These are phyloP conservation scores for Fomitopsis palustris DNA, from an alignment of 1,284 basidiomycete species.

Conservation along the genomic window DNA sequence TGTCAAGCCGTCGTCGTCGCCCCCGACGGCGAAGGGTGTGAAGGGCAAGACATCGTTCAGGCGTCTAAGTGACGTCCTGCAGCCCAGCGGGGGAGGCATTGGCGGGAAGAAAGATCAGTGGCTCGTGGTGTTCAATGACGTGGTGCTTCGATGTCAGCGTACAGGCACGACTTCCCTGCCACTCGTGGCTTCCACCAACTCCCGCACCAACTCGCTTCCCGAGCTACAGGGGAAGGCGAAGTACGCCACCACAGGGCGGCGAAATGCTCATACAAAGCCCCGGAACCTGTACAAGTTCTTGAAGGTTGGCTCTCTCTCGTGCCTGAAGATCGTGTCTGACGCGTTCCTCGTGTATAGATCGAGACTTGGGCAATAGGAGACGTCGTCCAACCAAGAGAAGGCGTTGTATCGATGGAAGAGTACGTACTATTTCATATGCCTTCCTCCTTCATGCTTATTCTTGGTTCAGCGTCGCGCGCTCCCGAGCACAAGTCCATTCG, in stretches of 20 bases:
- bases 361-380: constrained; percentile 87
- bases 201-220: constrained; percentile 69
- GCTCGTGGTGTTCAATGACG: constrained; percentile 95
- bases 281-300: constrained; percentile 89
- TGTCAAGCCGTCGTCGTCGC: constrained; percentile 46
- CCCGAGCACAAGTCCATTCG: constrained; percentile 56
- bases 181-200: constrained; percentile 68
- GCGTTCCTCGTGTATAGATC: constrained; percentile 45
- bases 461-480: constrained; percentile 59
- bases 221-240: constrained; percentile 79
- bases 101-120: constrained; percentile 86
- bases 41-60: constrained; percentile 82
- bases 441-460: constrained; percentile 9
- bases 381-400: constrained; percentile 65
- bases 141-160: constrained; percentile 88
- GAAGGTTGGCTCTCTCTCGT: constrained; percentile 48
- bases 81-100: constrained; percentile 46
- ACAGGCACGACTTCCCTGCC: constrained; percentile 88
- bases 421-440: constrained; percentile 36
- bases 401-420: constrained; percentile 84
- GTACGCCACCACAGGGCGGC: constrained; percentile 71
- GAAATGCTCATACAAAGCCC: constrained; percentile 72
- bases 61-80: constrained; percentile 78
- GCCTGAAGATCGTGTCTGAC: neutral
- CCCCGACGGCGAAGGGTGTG: constrained; percentile 47